phyloP scores from a whole-genome alignment of 352 stramenopile species.

The Pythium volutum region DNA sequence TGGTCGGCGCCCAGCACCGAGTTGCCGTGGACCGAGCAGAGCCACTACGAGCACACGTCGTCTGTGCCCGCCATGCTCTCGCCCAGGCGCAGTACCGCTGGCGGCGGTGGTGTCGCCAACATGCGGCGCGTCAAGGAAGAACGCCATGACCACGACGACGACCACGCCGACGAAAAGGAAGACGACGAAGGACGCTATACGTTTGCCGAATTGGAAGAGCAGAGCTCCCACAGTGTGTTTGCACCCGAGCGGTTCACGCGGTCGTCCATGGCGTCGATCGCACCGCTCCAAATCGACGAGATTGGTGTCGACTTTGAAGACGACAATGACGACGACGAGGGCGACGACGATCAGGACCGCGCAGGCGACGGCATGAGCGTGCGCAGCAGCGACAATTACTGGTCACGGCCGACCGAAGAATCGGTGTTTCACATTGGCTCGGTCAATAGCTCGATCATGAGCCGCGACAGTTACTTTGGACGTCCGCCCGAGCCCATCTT shows the following conservation, averaged over 20 bases:
- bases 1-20: conserved; percentile 15
- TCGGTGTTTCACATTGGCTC: conserved; percentile 26
- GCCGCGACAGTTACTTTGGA: conserved; percentile 22
- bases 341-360: conserved; percentile 1
- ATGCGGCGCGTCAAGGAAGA: conserved; percentile 19
- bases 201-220: conserved; percentile 26
- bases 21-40: conserved; percentile 25
- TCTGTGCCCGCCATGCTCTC: conserved; percentile 9
- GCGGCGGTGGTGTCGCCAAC: too few relatives aligned
- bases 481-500: conserved; percentile 1
- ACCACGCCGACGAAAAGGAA: conserved; percentile 1
- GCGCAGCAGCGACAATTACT: conserved; percentile 20
- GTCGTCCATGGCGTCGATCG: conserved; percentile 20
- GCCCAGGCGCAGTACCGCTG: conserved; percentile 2
- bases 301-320: conserved; percentile 15
- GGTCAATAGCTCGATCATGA: conserved; percentile 20
- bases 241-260: conserved; percentile 26
- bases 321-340: not conserved
- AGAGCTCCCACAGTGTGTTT: conserved; percentile 28
- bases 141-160: not conserved
- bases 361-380: conserved; percentile 2
- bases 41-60: conserved; percentile 15
- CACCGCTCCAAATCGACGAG: conserved; percentile 18
- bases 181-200: conserved; percentile 22
- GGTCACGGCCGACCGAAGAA: conserved; percentile 16